Conservation (phyloP, 495 filamentous ascomycete genomes). For the Aspergillus baeticus region DNA sequence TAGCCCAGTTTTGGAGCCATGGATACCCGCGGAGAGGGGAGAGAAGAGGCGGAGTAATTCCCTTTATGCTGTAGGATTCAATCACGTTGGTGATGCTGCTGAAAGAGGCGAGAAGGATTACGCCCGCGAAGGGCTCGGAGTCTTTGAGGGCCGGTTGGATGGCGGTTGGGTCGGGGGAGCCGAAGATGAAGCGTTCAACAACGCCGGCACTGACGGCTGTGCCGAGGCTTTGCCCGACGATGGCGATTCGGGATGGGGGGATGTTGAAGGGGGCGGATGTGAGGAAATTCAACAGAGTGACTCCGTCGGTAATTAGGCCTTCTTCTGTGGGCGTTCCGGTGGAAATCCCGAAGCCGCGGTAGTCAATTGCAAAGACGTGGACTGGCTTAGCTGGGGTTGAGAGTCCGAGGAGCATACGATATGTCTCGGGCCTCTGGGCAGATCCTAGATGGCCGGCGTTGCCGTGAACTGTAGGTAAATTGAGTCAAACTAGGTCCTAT, state of each 20-base stretch:
- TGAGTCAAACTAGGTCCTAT: background rate
- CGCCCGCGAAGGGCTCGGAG: constrained; percentile 61
- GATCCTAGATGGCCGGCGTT: constrained; percentile 50
- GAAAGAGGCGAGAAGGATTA: constrained; percentile 79
- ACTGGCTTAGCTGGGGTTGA: constrained; percentile 52
- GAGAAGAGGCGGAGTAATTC: constrained; percentile 76
- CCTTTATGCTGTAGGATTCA: constrained; percentile 68
- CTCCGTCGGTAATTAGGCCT: constrained; percentile 79
- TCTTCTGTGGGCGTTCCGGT: constrained; percentile 77
- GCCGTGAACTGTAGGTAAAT: constrained; percentile 38
- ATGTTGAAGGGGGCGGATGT: constrained; percentile 47
- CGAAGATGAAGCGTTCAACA: constrained; percentile 63
- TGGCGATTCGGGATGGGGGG: constrained; percentile 66
- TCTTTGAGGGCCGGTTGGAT: constrained; percentile 37
- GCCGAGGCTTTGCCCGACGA: constrained; percentile 88
- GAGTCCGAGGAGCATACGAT: constrained; percentile 39
- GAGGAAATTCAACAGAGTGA: constrained; percentile 63
- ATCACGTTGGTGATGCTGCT: constrained; percentile 70
- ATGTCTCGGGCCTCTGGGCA: constrained; percentile 41
- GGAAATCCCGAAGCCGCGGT: constrained; percentile 84
- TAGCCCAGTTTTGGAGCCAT: constrained; percentile 44
- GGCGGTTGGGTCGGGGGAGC: constrained; percentile 34
- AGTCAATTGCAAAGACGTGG: constrained; percentile 75
- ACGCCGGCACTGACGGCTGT: constrained; percentile 77
- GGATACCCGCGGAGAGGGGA: constrained; percentile 67